Evolutionary conservation across 495 filamentous ascomycete species (phyloP).

Genomic region (Neurospora sp.): DNA sequence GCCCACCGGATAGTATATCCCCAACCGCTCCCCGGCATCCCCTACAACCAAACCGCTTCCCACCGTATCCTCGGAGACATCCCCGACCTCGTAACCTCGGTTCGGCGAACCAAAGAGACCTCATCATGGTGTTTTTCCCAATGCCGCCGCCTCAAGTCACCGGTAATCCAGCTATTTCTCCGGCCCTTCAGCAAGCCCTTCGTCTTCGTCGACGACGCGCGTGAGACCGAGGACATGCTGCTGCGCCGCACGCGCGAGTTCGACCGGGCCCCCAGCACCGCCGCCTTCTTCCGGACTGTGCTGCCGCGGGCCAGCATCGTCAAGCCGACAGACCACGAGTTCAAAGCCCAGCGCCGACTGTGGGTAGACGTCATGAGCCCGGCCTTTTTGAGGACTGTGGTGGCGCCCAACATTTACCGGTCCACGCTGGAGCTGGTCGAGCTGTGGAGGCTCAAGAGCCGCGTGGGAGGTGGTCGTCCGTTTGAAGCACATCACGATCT

Average conservation of each 20-base stretch:
- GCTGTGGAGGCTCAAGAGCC: constrained; percentile 25
- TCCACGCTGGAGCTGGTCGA: constrained; percentile 18
- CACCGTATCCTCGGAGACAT: constrained; percentile 22
- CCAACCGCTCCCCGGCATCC: constrained; percentile 26
- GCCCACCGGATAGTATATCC: constrained; percentile 7
- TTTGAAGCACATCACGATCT: constrained; percentile 24
- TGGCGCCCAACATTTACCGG: constrained; percentile 21
- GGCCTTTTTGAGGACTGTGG: constrained; percentile 22
- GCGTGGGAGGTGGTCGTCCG: constrained; percentile 1
- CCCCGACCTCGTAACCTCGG: constrained; percentile 9
- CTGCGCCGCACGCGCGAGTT: constrained; percentile 23
- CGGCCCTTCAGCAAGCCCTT: constrained; percentile 11
- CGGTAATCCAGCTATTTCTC: constrained; percentile 20
- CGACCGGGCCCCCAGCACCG: constrained; percentile 11
- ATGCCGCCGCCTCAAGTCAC: constrained; percentile 16
- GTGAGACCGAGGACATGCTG: constrained; percentile 22
- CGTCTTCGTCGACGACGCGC: constrained; percentile 21
- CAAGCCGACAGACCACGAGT: constrained; percentile 19
- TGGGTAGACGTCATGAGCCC: constrained; percentile 25
- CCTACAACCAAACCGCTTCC: constrained; percentile 22
- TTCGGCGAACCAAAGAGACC: constrained; percentile 7
- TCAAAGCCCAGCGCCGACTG: constrained; percentile 20
- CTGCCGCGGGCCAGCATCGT: constrained; percentile 15
- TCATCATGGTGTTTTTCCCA: constrained; percentile 3
- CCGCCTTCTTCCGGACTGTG: constrained; percentile 14